These are phyloP conservation scores for Paragyromitra xinjiangensis DNA, from an alignment of 495 filamentous ascomycete genomes.

Conservation along the genomic window DNA sequence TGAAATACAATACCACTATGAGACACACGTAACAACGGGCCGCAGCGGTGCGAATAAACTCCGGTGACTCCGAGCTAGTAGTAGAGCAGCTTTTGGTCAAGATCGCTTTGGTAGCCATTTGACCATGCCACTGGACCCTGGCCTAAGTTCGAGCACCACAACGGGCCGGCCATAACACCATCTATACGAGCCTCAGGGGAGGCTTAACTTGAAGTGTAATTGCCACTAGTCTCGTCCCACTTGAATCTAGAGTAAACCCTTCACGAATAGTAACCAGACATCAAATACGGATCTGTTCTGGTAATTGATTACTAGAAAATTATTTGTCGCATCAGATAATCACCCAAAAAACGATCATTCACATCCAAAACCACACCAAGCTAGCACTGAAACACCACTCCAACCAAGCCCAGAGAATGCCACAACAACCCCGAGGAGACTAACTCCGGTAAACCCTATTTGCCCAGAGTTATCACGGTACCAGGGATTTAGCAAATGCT, in stretches of 20 bases:
- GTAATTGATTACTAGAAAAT: background rate
- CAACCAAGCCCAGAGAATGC: background rate
- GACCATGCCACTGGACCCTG: background rate
- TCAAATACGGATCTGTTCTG: background rate
- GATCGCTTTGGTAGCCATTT: background rate
- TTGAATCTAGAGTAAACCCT: background rate
- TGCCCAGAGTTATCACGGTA: background rate
- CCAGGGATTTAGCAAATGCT: background rate
- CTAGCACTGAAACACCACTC: background rate
- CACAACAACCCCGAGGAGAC: background rate
- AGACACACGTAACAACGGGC: too few species aligned
- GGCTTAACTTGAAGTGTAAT: background rate
- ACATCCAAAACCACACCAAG: background rate
- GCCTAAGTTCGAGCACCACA: background rate
- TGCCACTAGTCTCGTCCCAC: background rate
- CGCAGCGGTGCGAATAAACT: too few species aligned
- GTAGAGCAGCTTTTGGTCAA: background rate
- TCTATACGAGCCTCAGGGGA: conserved; percentile 6
- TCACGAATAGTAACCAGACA: background rate
- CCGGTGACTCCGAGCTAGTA: background rate
- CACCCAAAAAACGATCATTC: background rate
- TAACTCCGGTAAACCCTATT: conserved; percentile 1
- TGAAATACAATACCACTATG: too few species aligned
- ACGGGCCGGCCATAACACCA: background rate
- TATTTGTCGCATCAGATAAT: background rate